Conservation (phyloP, 495 filamentous ascomycete genomes). For the Podospora pseudocomata region DNA sequence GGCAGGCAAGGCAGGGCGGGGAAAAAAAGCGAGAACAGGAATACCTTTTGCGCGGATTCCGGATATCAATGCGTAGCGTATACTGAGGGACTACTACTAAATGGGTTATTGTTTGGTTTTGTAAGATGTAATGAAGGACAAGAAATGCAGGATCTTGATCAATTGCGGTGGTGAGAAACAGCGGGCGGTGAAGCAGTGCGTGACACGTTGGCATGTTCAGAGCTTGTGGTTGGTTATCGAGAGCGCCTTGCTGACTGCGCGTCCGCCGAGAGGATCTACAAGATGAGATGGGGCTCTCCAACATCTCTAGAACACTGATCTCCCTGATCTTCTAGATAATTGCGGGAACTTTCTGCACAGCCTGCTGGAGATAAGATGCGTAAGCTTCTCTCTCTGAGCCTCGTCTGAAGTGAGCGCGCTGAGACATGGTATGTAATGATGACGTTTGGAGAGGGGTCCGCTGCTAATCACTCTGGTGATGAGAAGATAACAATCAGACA, state of each 20-base stretch:
- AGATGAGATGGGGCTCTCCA: neutral
- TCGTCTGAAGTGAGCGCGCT: neutral
- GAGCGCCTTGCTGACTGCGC: neutral
- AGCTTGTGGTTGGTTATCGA: neutral
- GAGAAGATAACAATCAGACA: no score
- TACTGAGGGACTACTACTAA: neutral
- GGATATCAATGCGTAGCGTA: neutral
- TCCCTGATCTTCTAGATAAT: neutral
- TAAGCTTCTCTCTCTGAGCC: neutral
- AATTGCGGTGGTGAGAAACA: neutral
- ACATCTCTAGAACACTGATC: neutral
- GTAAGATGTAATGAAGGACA: neutral
- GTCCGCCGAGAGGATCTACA: neutral
- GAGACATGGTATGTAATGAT: neutral
- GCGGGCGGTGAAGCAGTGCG: neutral
- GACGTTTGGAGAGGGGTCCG: neutral
- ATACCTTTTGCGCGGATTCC: neutral
- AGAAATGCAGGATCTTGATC: neutral
- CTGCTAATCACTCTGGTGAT: neutral
- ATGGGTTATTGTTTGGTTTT: neutral
- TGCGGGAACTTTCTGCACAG: neutral
- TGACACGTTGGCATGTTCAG: neutral
- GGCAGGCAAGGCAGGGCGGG: neutral
- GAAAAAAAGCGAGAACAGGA: neutral
- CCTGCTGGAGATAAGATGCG: neutral